Evolutionary conservation across 495 filamentous ascomycete species (phyloP), one percentile per base, ranked within the genome.

Genomic region (Podospora sp.): DNA sequence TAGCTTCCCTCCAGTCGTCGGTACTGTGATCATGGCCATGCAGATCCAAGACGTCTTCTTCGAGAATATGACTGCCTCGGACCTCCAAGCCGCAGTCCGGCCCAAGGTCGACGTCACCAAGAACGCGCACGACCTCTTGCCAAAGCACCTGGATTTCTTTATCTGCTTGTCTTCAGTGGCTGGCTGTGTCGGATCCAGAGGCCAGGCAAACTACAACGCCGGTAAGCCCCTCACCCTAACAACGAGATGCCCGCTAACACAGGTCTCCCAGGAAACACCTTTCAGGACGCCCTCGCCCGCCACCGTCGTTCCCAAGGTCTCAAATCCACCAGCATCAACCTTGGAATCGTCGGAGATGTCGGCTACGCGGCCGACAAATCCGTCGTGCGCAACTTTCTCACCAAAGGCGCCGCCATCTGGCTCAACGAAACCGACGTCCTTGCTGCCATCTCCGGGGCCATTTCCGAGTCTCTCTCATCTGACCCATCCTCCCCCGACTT

Each of bases 71-170:
- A 75, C 62, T 7, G 16, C 33, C 24, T 4, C 22, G 1, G 36
- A 65, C 11, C 64, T 82, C 63, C 83, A 87, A 50, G 65, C 75
- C 3, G 65, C 79, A 9, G 79, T 86, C 60, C 76, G 79, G 20
- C 81, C 82, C 53, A 84, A 87, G 77, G 80, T 76, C 2, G 69
- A 74, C 22, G 73, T 74, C 1, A 69, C 82, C 16, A 84, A 80
- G 70, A 66, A 74, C 12, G 67, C 52, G 58, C 77, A 20, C 80
- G 11, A 24, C 0, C 36, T 60, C 16, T 35, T 65, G 9, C 53
- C 53, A 20, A 73, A 75, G n/a, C 71, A 74, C 29, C 77, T 90
- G 3, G 88, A 89, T 68, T 90, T 90, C 77, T 89, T 90, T 70
- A 75, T 89, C 55, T 75, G 76, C n/a, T 75, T 88, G 11, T 86